These are phyloP conservation scores for Brasenia schreberi DNA, from an alignment of 164 flowering plant genomes.

Conservation along the genomic window DNA sequence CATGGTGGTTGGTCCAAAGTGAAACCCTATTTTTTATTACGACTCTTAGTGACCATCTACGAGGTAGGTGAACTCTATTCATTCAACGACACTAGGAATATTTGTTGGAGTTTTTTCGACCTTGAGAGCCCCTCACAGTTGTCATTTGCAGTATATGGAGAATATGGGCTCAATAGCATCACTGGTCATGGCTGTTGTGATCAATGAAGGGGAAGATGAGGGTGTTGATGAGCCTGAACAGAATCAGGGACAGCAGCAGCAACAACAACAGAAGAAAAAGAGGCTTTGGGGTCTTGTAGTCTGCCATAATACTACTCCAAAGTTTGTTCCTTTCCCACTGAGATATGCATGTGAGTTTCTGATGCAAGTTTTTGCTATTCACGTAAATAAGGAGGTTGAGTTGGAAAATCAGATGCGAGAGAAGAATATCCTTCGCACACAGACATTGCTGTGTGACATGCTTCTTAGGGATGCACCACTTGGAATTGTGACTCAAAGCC, in stretches of 20 bases:
- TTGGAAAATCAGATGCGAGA: slow-evolving; percentile 70
- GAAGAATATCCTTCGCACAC: slow-evolving; percentile 79
- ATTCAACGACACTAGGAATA: too few species aligned
- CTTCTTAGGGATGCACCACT: slow-evolving; percentile 82
- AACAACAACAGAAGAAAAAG: slow-evolving; percentile 44
- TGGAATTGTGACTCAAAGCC: slow-evolving; percentile 75
- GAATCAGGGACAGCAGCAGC: slow-evolving; percentile 20
- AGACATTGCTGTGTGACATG: slow-evolving; percentile 91
- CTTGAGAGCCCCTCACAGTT: slow-evolving; percentile 77
- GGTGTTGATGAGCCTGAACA: not conserved
- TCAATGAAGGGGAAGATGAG: slow-evolving; percentile 54
- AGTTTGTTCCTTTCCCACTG: slow-evolving; percentile 93
- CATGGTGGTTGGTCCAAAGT: too few species aligned
- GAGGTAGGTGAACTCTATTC: too few species aligned
- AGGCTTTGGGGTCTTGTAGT: slow-evolving; percentile 94
- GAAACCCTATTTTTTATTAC: too few species aligned
- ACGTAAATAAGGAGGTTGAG: slow-evolving; percentile 78
- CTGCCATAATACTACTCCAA: slow-evolving; percentile 79
- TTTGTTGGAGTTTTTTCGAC: too few species aligned
- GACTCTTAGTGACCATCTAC: too few species aligned
- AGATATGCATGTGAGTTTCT: slow-evolving; percentile 95
- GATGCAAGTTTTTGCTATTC: slow-evolving; percentile 90
- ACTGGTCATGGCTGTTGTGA: slow-evolving; percentile 80
- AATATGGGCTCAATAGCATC: slow-evolving; percentile 89
- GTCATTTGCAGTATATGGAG: slow-evolving; percentile 86